These are phyloP conservation scores for Laburnicola sp. DNA, from an alignment of 2,329 filamentous ascomycete genomes.

Conservation along the genomic window DNA sequence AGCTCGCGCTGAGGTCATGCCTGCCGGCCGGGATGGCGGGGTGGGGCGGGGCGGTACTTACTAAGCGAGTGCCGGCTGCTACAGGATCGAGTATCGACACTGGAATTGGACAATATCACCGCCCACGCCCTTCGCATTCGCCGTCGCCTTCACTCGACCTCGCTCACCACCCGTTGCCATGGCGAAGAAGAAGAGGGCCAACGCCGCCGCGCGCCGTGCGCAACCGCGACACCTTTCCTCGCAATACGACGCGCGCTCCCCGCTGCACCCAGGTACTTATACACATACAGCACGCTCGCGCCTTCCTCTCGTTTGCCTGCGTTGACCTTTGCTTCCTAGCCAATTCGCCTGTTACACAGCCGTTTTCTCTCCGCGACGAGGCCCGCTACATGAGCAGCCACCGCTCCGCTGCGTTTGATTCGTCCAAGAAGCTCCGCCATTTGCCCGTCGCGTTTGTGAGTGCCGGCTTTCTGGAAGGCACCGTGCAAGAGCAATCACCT, in stretches of 20 bases:
- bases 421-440: conserved; percentile 58
- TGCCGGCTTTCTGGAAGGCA: conserved; percentile 52
- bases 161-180: conserved; percentile 16
- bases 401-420: conserved; percentile 50
- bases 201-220: conserved; percentile 19
- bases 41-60: neutral
- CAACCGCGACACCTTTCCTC: conserved; percentile 11
- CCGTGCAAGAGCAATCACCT: conserved; percentile 37
- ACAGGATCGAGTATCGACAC: no score
- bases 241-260: conserved; percentile 17
- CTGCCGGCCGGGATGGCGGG: neutral
- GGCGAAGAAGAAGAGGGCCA: conserved; percentile 32
- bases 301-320: conserved; percentile 12
- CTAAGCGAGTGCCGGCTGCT: no score
- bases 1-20: conserved; percentile 2
- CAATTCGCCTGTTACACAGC: conserved; percentile 10
- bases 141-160: conserved; percentile 4
- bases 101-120: no score
- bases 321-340: conserved; percentile 26
- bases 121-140: neutral
- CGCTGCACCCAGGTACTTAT: conserved; percentile 17
- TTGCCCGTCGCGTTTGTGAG: conserved; percentile 63
- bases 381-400: conserved; percentile 60
- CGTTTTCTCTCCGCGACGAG: conserved; percentile 59
- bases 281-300: conserved; percentile 15